These are phyloP conservation scores for Raffaelea arxii DNA, from an alignment of 2,329 filamentous ascomycete genomes.

Conservation along the genomic window DNA sequence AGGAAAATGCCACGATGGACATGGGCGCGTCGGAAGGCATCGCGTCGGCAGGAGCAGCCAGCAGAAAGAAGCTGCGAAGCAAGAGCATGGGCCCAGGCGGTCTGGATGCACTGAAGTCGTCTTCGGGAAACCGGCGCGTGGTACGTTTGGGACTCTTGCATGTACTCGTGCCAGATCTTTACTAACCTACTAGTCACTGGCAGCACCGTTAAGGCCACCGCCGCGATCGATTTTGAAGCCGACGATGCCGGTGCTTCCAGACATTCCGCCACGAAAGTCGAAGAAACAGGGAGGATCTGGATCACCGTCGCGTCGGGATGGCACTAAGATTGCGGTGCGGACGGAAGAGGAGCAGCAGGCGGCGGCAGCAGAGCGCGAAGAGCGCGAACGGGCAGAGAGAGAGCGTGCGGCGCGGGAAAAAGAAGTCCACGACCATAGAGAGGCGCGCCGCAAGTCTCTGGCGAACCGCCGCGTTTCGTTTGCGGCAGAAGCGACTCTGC, in stretches of 20 bases:
- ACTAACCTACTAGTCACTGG: conserved; percentile 37
- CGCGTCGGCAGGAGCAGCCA: conserved; percentile 39
- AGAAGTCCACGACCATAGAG: conserved; percentile 61
- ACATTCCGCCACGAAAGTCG: conserved; percentile 59
- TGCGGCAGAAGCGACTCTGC: conserved; percentile 90
- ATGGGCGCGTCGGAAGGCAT: conserved; percentile 27
- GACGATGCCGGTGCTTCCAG: conserved; percentile 55
- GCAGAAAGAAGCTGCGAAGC: conserved; percentile 67
- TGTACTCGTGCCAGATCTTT: background rate
- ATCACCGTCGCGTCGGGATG: conserved; percentile 18
- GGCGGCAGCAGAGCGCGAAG: conserved; percentile 56
- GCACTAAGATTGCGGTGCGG: conserved; percentile 53
- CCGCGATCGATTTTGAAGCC: conserved; percentile 73
- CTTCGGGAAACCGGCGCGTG: conserved; percentile 68
- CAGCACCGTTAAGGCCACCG: conserved; percentile 37
- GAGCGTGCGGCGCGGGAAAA: conserved; percentile 50
- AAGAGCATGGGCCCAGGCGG: conserved; percentile 95
- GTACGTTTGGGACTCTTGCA: conserved; percentile 40
- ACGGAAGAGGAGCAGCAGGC: conserved; percentile 64
- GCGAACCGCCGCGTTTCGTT: conserved; percentile 93
- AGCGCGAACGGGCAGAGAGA: conserved; percentile 50
- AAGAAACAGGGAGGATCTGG: conserved; percentile 20
- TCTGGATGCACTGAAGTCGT: conserved; percentile 68
- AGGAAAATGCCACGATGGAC: conserved; percentile 70
- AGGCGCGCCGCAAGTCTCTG: conserved; percentile 84